Conservation (phyloP, 768 basidiomycete genomes). For the Amanita pseudoporphyria region DNA sequence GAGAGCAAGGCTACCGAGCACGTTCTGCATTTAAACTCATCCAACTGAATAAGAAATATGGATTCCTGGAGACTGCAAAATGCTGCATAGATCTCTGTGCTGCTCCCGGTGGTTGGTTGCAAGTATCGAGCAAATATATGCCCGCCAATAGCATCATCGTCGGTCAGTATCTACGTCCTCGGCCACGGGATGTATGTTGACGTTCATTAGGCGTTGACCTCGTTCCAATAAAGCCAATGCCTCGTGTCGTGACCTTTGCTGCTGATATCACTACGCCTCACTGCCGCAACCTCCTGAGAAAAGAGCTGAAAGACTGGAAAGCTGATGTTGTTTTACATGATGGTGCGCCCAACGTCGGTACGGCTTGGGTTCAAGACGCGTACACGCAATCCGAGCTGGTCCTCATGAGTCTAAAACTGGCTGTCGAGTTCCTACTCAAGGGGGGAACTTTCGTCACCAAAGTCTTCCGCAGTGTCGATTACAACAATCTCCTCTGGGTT, state of each 20-base stretch:
- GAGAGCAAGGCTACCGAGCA: slow-evolving; percentile 98
- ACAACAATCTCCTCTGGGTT: slow-evolving; percentile 98
- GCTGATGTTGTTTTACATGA: slow-evolving; percentile 98
- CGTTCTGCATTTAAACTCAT: slow-evolving; percentile 99
- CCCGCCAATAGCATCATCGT: slow-evolving; percentile 86
- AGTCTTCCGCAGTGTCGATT: slow-evolving; percentile 96
- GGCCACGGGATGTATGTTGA: background rate
- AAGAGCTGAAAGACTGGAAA: slow-evolving; percentile 96
- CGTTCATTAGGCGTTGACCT: slow-evolving; percentile 74
- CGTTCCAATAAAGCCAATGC: slow-evolving; percentile 93
- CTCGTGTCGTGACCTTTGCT: slow-evolving; percentile 83
- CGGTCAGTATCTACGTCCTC: slow-evolving; percentile 37
- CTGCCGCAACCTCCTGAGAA: slow-evolving; percentile 79
- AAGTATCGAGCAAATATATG: slow-evolving; percentile 98
- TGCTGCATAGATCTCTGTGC: slow-evolving; percentile 98
- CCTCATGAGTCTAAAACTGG: slow-evolving; percentile 88
- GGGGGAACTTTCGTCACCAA: slow-evolving; percentile 97
- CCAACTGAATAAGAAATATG: slow-evolving; percentile 96
- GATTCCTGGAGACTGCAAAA: slow-evolving; percentile 78
- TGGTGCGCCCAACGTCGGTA: slow-evolving; percentile 98
- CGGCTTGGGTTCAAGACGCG: slow-evolving; percentile 98
- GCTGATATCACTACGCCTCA: slow-evolving; percentile 90
- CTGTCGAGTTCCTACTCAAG: slow-evolving; percentile 87
- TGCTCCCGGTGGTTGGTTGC: slow-evolving; percentile 98
- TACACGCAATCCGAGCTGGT: slow-evolving; percentile 96